Conservation (phyloP, 306 rosid species). For the Casuarina cunninghamiana region DNA sequence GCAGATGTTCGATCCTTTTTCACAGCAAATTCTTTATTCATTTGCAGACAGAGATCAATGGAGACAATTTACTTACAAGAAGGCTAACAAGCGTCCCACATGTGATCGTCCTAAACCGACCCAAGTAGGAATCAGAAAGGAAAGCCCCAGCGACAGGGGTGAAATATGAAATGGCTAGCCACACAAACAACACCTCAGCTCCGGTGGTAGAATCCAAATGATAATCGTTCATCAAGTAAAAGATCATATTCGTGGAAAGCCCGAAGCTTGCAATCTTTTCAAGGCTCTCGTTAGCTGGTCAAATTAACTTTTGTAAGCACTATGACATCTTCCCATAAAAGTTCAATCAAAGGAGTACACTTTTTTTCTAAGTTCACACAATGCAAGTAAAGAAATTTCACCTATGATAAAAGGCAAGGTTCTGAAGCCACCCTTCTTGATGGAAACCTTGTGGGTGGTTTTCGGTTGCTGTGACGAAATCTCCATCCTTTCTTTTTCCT, state of each 20-base stretch:
- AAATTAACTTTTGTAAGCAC: no score
- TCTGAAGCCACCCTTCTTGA: no score
- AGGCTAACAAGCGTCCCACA: conserved; percentile 46
- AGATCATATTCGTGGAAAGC: conserved; percentile 63
- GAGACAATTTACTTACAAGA: conserved; percentile 39
- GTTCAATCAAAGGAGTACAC: no score
- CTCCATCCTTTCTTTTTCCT: no score
- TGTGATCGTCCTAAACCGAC: conserved; percentile 67
- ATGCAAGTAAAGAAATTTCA: no score
- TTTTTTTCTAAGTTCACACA: no score
- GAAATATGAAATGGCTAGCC: conserved; percentile 49
- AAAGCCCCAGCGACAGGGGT: conserved; percentile 71
- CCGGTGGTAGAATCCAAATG: conserved; percentile 44
- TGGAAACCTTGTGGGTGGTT: no score
- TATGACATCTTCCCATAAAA: no score
- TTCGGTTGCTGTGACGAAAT: no score
- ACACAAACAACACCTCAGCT: conserved; percentile 44
- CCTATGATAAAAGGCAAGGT: no score
- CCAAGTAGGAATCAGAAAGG: conserved; percentile 70
- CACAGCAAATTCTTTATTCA: no score
- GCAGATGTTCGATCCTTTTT: no score
- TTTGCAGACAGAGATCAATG: not conserved
- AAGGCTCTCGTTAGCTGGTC: conserved; percentile 20
- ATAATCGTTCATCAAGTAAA: conserved; percentile 52
- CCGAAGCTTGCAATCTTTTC: conserved; percentile 76